Evolutionary conservation across 495 filamentous ascomycete genomes (phyloP).

Genomic region (Alectoria sarmentosa): DNA sequence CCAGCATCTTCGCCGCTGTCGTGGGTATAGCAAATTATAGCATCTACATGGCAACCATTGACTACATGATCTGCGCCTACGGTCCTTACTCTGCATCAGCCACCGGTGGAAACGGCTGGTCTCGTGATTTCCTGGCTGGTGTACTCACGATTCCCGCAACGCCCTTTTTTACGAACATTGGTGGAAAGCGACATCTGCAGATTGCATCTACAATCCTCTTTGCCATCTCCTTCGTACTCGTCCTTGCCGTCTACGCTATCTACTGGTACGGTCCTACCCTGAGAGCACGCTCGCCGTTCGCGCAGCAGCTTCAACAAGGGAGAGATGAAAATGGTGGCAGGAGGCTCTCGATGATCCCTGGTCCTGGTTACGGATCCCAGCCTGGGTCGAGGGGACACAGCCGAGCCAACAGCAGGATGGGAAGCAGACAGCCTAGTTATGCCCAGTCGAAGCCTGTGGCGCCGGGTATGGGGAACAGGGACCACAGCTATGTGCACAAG

Average conservation of each 20-base stretch:
- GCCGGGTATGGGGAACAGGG: constrained; percentile 6
- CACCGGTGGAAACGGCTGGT: constrained; percentile 65
- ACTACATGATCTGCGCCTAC: constrained; percentile 68
- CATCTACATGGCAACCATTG: constrained; percentile 72
- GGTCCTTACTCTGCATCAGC: constrained; percentile 67
- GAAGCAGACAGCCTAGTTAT: constrained; percentile 18
- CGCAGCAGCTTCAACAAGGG: constrained; percentile 57
- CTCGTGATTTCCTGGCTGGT: constrained; percentile 78
- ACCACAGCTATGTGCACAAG: constrained; percentile 11
- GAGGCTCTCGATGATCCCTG: constrained; percentile 34
- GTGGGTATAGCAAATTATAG: constrained; percentile 63
- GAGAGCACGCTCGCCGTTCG: constrained; percentile 64
- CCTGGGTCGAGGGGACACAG: constrained; percentile 10
- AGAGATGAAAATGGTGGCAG: constrained; percentile 41
- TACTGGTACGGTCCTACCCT: constrained; percentile 69
- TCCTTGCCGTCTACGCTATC: constrained; percentile 65
- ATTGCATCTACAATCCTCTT: constrained; percentile 68
- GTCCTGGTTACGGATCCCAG: constrained; percentile 21
- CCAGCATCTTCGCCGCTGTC: constrained; percentile 55
- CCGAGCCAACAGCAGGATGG: constrained; percentile 9
- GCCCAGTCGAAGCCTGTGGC: not conserved
- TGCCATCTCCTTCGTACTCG: constrained; percentile 61
- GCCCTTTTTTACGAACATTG: constrained; percentile 55
- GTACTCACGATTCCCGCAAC: constrained; percentile 67
- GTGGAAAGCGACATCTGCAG: constrained; percentile 52